Base-by-base conservation (phyloP, 805 yeast genomes). In the Candida odintsovae region DNA sequence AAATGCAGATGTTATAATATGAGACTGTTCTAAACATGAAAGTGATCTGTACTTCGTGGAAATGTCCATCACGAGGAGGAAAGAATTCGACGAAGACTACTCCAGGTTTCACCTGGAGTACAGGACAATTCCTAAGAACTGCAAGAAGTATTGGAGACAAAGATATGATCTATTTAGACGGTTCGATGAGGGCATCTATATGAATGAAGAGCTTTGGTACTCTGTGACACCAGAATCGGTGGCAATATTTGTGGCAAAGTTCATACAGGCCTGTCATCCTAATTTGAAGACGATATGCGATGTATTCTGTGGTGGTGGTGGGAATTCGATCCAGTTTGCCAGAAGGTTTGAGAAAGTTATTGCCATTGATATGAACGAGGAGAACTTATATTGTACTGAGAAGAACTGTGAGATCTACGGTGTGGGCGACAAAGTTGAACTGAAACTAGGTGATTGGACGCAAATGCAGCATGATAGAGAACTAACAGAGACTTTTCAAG, bases 241-340 rank as follows among this genome's bases (percentile, higher is more conserved):
- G 1, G 94, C 96, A 1, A 64, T 67, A 6, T 80, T 78, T 54
- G 64, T 75, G 0, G 84, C 90, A 0, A 70, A 73, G 45, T 73
- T 78, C 47, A 64, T 82, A 16, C 63, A 68, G 43, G 71, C 75
- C 15, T 72, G 82, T 47, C 60, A 78, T 20, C 87, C 82, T 0
- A 58, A 72, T 0, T 73, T 78, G 2, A 52, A 51, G 5, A 70
- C 66, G 3, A 65, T 82, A 0, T 61, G 84, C 13, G 96, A 89
- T 57, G 73, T 86, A 2, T 86, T 87, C 55, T 82, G 92, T 52
- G 96, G 96, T 0, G 96, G 90, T 1, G 96, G 95, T 1, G 96
- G 96, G 0, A 88, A 88, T 58, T 68, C 86, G 1, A 83, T 87
- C 20, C 95, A 87, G 54, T 77, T 90, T 62, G 86, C 90, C 41